Percentiles rank a stretch among this genome's conserved stretches.
Evolutionary conservation across 345 rosid genomes (phyloP).

Genomic region (Toxicodendron radicans): DNA sequence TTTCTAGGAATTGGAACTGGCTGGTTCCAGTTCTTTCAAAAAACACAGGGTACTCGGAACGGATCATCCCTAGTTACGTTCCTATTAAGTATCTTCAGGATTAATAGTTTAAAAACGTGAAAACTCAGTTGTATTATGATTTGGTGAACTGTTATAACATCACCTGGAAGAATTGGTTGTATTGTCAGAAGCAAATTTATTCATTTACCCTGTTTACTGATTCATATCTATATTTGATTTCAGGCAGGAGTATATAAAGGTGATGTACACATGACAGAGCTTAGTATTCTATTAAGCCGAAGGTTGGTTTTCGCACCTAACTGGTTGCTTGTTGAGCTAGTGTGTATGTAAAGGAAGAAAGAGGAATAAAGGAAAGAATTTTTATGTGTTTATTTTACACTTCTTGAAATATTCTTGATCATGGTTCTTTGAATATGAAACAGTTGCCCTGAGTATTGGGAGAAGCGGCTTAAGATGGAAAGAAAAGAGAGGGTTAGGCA

Average conservation of each 20-base stretch:
- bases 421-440: not conserved
- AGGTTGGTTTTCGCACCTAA: constrained; percentile 42
- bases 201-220: not conserved
- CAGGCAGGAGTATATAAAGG: constrained; percentile 70
- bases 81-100: too few relatives aligned
- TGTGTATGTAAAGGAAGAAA: not conserved
- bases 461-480: constrained; percentile 58
- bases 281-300: constrained; percentile 54
- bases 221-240: not conserved
- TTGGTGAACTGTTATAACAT: too few relatives aligned
- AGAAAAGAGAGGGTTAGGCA: constrained; percentile 64
- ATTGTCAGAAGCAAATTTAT: not conserved
- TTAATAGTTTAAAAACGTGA: too few relatives aligned
- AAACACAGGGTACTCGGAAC: too few relatives aligned
- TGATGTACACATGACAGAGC: constrained; percentile 81
- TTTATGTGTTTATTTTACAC: too few relatives aligned
- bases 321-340: not conserved
- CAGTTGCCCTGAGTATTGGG: constrained; percentile 80
- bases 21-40: too few relatives aligned
- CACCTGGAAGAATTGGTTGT: not conserved
- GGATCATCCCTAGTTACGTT: too few relatives aligned
- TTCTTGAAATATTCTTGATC: too few relatives aligned
- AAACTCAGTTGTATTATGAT: too few relatives aligned
- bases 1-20: too few relatives aligned
- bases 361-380: too few relatives aligned